Evolutionary conservation across 2,329 filamentous ascomycete genomes (phyloP), one percentile per base, ranked within the genome.

Genomic region (Hymenoscyphus fructigenus): DNA sequence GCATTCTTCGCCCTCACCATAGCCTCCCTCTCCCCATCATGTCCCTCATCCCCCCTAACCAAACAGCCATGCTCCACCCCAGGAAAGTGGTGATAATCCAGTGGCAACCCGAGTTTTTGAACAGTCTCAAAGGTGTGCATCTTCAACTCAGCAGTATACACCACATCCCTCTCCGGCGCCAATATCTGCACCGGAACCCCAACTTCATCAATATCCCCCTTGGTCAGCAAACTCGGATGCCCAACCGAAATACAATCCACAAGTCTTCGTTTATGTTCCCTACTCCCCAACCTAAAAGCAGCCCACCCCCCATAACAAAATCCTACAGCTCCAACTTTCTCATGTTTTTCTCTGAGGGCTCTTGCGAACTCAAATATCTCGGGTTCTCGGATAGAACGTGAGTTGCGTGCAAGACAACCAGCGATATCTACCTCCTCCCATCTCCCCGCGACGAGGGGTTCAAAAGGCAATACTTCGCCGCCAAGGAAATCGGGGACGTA

Each of bases 41-140:
- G 72, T 2, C 70, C 73, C 62, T 71, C 70, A 72, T 83, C 75
- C 0, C 82, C 82, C 53, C 83, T 76, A 0, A 77, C 69, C 2
- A 81, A 71, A 59, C 75, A 83, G 2, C 74, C 79, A 75, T 87
- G 84, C 64, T 71, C 74, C 17, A 84, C 73, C 0, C 80, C 80
- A 0, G 83, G 80, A 67, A 84, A 85, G 70, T 84, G 77, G 67
- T 80, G 78, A 72, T 84, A 85, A 59, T 83, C 81, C 66, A 80
- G 84, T 14, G 77, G 70, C 6, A 84, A 63, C 0, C 75, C 76
- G 15, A 76, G 57, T 58, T 70, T 75, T 28, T 72, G 76, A 47
- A 85, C 65, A 9, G 75, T 76, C 60, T 75, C 68, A 66, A 81
- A 78, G 0, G 77, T 74, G 38, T 61, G 60, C 20, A n/a, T 58